Base-by-base conservation (phyloP, 208 protist species). In the Leishmania guyanensis region DNA sequence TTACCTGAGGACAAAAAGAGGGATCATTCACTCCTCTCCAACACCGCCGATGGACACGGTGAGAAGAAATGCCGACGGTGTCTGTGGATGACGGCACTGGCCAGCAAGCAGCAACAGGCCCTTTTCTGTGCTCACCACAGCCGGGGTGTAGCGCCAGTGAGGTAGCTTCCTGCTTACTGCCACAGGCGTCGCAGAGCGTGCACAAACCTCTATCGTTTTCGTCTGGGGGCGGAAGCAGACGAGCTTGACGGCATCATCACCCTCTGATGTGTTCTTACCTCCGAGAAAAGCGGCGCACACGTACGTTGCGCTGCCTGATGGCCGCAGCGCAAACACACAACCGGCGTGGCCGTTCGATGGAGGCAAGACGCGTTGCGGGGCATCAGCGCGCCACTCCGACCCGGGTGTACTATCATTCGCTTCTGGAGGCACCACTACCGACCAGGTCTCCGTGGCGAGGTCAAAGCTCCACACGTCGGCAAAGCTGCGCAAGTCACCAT, bases 91-190 rank as follows among this genome's bases (percentile, higher is more conserved):
- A 29, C 92, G 88, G 51, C 92, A 95, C 75, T 95, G 89, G 17
- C 90, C 92, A 12, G 85, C 92, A 6, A 95, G 74, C 3, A 95
- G 72, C 53, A 95, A 73, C 68, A 95, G 66, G 20, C 90, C 90
- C 5, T 79, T 66, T 10, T 43, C 50, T n/a, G 83, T 82, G 33
- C 74, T 79, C 60, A 84, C 85, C 48, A 90, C 86, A 17, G 79
- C 79, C 4, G 89, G 90, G 16, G 88, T 92, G 83, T 95, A 95
- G 39, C 92, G 92, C 90, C 92, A 95, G 84, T 93, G 90, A 53
- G 92, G 86, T 16, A 77, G 72, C 48, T 46, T 56, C 14, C 75
- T 26, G 16, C 75, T 65, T 66, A 73, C 69, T 16, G 10, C 62
- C 1, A 71, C 60, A 1, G 81, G 78, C 75, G 66, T 26, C 43